These are phyloP conservation scores for Melaleuca alternifolia DNA, from an alignment of 345 rosid species.

Conservation along the genomic window DNA sequence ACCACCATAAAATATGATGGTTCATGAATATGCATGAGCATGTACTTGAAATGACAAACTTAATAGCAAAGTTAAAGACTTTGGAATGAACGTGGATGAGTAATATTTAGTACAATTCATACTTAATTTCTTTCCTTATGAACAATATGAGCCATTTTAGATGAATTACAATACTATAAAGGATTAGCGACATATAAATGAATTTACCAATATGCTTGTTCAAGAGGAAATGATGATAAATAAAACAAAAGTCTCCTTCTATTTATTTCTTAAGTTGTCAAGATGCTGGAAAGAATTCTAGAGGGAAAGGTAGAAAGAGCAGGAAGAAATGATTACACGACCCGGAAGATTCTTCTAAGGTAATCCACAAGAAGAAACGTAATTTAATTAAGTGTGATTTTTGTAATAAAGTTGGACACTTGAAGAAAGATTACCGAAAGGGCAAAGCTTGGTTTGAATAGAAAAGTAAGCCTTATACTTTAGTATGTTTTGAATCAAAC, in stretches of 20 bases:
- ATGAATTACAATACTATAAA: constrained; percentile 11
- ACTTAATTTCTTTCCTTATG: constrained; percentile 3
- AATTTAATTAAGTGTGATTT: neutral
- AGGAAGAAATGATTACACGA: neutral
- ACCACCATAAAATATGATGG: constrained; percentile 3
- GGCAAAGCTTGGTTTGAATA: constrained; percentile 2
- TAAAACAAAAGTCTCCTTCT: neutral
- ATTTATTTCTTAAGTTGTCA: neutral
- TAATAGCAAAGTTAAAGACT: neutral
- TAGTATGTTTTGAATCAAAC: constrained; percentile 3
- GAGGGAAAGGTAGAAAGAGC: neutral
- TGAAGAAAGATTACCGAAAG: neutral
- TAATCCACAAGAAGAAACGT: neutral
- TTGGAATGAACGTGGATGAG: neutral
- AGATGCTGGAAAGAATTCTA: neutral
- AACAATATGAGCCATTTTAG: constrained; percentile 5
- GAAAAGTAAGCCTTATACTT: constrained; percentile 2
- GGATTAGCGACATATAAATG: constrained; percentile 11
- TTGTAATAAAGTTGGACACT: neutral
- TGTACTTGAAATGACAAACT: neutral
- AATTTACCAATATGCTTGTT: constrained; percentile 2
- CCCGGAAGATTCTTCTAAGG: neutral
- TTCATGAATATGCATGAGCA: neutral
- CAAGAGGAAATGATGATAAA: neutral
- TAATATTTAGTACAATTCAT: neutral